Conservation (phyloP, 192 early-diverging fungal genomes). For the Dissophora globulifera region DNA sequence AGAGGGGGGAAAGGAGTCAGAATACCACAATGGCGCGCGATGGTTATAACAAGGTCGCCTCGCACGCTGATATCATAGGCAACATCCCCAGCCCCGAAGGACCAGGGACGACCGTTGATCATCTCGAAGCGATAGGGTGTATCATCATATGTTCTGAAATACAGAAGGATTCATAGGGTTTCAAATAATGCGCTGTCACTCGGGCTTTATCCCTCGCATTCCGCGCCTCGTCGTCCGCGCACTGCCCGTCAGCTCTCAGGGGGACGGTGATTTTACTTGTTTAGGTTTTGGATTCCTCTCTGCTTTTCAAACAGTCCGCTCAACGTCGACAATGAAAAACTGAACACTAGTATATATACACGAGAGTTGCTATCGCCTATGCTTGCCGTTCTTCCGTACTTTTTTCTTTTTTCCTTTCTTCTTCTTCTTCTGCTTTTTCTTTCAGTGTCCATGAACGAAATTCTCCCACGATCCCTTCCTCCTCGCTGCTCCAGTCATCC, state of each 20-base stretch:
- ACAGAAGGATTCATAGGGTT: slow-evolving; percentile 34
- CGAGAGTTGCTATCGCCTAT: no score
- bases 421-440: no score
- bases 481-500: slow-evolving; percentile 20
- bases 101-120: slow-evolving; percentile 43
- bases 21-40: slow-evolving; percentile 51
- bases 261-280: no score
- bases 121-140: slow-evolving; percentile 27
- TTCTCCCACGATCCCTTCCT: background rate
- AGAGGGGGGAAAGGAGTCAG: slow-evolving; percentile 18
- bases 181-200: slow-evolving; percentile 20
- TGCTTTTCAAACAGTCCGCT: no score
- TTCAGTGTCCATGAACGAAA: background rate
- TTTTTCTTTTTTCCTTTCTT: background rate
- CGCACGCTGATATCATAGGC: slow-evolving; percentile 44
- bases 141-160: slow-evolving; percentile 45
- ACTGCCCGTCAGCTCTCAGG: no score
- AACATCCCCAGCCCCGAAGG: slow-evolving; percentile 8
- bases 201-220: no score
- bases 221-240: no score
- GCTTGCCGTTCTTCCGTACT: background rate
- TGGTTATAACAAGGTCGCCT: slow-evolving; percentile 49
- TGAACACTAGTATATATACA: no score
- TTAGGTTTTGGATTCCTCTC: no score
- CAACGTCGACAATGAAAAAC: no score